Conservation (phyloP, 2,329 filamentous ascomycete species). For the Dothidotthia symphoricarpi region DNA sequence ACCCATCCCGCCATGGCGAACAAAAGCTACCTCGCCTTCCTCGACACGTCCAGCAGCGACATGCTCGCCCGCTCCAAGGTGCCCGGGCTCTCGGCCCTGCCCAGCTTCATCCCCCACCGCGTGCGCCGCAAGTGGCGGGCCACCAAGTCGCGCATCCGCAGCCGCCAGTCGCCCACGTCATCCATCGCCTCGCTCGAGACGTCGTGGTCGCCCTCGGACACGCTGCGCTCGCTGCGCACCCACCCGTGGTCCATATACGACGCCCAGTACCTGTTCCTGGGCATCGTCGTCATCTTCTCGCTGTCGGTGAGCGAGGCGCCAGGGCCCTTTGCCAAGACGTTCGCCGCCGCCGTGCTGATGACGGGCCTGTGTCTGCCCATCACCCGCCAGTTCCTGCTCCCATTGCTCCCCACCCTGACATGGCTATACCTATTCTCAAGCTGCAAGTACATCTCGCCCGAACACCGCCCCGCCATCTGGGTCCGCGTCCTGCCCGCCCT, state of each 20-base stretch:
- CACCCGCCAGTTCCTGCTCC: conserved; percentile 87
- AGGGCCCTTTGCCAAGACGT: conserved; percentile 74
- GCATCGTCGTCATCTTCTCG: conserved; percentile 75
- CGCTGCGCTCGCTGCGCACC: conserved; percentile 69
- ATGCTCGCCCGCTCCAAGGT: conserved; percentile 47
- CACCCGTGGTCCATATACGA: conserved; percentile 83
- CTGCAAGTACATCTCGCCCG: conserved; percentile 84
- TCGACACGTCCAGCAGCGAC: conserved; percentile 27
- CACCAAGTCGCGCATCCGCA: conserved; percentile 63
- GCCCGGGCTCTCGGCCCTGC: conserved; percentile 51
- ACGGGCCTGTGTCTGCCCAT: conserved; percentile 75
- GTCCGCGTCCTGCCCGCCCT: conserved; percentile 90
- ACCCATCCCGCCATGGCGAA: conserved; percentile 27
- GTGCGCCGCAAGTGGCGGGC: conserved; percentile 64
- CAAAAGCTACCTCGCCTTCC: conserved; percentile 38
- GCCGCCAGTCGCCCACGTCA: conserved; percentile 64
- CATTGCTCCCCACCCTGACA: conserved; percentile 77
- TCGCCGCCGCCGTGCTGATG: conserved; percentile 65
- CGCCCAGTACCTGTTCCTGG: conserved; percentile 76
- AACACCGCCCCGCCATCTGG: conserved; percentile 91
- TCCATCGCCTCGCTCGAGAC: conserved; percentile 75
- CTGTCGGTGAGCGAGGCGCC: conserved; percentile 76
- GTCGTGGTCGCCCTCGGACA: conserved; percentile 78
- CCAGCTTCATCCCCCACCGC: conserved; percentile 60
- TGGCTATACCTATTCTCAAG: conserved; percentile 92